Conservation (phyloP, 2,329 filamentous ascomycete genomes). For the Nigrograna mackinnonii region DNA sequence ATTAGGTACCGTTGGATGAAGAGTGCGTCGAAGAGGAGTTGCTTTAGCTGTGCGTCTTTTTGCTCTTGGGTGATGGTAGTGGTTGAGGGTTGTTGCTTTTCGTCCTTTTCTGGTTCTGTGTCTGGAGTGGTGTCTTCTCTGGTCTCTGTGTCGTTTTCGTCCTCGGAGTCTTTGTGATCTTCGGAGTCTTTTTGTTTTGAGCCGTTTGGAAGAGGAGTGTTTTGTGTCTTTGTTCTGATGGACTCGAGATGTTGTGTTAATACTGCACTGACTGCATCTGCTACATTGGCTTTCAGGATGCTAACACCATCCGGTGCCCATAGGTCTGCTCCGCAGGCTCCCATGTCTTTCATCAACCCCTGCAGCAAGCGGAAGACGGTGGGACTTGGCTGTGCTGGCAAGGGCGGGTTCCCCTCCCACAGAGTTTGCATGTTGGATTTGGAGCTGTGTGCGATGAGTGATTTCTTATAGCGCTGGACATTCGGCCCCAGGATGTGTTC, state of each 20-base stretch:
- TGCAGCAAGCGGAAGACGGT: conserved; percentile 73
- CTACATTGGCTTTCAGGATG: conserved; percentile 64
- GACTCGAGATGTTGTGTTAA: background rate
- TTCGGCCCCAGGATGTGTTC: conserved; percentile 54
- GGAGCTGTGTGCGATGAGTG: conserved; percentile 39
- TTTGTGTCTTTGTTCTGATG: conserved; percentile 4
- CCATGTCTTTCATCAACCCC: conserved; percentile 69
- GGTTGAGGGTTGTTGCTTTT: background rate
- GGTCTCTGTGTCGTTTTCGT: conserved; percentile 10
- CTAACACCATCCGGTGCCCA: conserved; percentile 74
- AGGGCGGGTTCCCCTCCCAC: conserved; percentile 77
- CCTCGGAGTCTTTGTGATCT: conserved; percentile 1
- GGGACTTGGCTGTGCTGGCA: conserved; percentile 81
- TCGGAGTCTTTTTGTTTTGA: background rate
- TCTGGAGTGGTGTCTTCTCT: too few relatives aligned
- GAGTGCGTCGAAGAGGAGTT: conserved; percentile 47
- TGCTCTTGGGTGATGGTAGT: conserved; percentile 12
- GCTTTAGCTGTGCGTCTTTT: conserved; percentile 33
- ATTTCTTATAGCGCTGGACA: conserved; percentile 47
- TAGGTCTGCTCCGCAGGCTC: conserved; percentile 71
- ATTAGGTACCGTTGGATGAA: conserved; percentile 44
- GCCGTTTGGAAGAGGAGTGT: too few relatives aligned
- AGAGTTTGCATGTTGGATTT: conserved; percentile 65
- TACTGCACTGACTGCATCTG: conserved; percentile 49
- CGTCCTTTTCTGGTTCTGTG: conserved; percentile 3